Evolutionary conservation across 148 eudicot species (phyloP).

Genomic region (Spergularia marina): DNA sequence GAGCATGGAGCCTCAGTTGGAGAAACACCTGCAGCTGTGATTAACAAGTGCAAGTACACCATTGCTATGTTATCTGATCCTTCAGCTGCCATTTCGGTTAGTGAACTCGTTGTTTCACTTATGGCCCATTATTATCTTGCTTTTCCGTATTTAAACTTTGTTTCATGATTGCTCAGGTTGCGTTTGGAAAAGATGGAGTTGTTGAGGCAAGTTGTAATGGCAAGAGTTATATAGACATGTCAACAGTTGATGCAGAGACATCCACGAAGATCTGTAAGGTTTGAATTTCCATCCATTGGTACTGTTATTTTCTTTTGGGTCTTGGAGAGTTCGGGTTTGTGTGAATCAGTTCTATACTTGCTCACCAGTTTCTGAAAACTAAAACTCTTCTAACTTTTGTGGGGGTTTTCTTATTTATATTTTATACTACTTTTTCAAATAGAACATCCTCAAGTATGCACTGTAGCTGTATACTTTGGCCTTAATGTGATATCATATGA

Average conservation of each 20-base stretch:
- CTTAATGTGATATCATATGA: neutral
- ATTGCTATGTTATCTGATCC: conserved; percentile 93
- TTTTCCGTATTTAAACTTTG: neutral
- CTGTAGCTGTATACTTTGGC: no score
- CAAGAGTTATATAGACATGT: conserved; percentile 94
- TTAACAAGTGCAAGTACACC: conserved; percentile 91
- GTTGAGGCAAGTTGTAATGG: conserved; percentile 69
- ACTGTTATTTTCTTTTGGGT: neutral
- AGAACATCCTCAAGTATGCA: no score
- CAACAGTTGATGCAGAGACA: conserved; percentile 95
- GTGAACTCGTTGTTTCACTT: conserved; percentile 21
- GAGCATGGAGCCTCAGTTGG: conserved; percentile 89
- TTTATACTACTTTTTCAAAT: neutral
- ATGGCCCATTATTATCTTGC: neutral
- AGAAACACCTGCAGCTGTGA: conserved; percentile 78
- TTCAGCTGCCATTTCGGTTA: conserved; percentile 83
- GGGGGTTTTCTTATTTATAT: neutral
- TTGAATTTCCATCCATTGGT: conserved; percentile 11
- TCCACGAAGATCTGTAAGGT: conserved; percentile 87
- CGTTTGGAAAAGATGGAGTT: conserved; percentile 75
- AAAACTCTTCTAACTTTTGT: neutral
- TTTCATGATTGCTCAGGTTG: conserved; percentile 51
- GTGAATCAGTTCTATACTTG: neutral
- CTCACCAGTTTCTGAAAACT: neutral
- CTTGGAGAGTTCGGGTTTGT: neutral